Conservation (phyloP, 1,139 yeast genomes). For the Magnusiomyces fungicola region DNA sequence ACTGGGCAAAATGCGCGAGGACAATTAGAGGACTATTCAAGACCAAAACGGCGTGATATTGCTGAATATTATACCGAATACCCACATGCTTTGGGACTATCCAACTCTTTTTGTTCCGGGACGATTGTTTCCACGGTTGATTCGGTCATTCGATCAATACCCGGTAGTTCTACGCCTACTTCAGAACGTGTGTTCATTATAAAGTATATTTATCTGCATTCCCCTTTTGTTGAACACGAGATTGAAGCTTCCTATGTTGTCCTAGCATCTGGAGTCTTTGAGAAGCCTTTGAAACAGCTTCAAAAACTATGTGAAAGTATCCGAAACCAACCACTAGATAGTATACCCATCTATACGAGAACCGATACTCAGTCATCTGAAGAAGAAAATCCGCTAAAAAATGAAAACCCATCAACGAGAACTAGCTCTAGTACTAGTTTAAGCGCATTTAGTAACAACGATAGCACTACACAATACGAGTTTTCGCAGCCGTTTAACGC, state of each 20-base stretch:
- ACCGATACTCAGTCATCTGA: too few species aligned
- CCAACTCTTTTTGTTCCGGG: slow-evolving; percentile 9
- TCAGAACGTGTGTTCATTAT: not conserved
- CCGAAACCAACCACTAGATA: not conserved
- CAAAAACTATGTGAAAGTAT: not conserved
- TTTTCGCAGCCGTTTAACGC: too few species aligned
- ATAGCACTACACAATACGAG: too few species aligned
- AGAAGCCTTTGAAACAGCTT: slow-evolving; percentile 19
- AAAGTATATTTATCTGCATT: slow-evolving; percentile 2
- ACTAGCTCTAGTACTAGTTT: too few species aligned
- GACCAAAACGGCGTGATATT: slow-evolving; percentile 30
- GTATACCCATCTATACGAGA: too few species aligned
- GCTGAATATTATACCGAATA: slow-evolving; percentile 28
- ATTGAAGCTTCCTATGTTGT: slow-evolving; percentile 21
- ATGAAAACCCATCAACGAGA: too few species aligned
- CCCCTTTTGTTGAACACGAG: not conserved
- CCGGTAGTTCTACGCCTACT: not conserved
- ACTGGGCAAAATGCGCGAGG: not conserved
- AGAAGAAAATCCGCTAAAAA: too few species aligned
- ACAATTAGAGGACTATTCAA: slow-evolving; percentile 18
- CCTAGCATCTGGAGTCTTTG: slow-evolving; percentile 31
- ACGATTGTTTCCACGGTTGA: slow-evolving; percentile 20
- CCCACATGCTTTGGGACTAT: slow-evolving; percentile 23
- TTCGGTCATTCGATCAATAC: not conserved
- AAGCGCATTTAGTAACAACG: too few species aligned